These are phyloP conservation scores for Amauroascus niger DNA, from an alignment of 2,329 filamentous ascomycete species.

Conservation along the genomic window DNA sequence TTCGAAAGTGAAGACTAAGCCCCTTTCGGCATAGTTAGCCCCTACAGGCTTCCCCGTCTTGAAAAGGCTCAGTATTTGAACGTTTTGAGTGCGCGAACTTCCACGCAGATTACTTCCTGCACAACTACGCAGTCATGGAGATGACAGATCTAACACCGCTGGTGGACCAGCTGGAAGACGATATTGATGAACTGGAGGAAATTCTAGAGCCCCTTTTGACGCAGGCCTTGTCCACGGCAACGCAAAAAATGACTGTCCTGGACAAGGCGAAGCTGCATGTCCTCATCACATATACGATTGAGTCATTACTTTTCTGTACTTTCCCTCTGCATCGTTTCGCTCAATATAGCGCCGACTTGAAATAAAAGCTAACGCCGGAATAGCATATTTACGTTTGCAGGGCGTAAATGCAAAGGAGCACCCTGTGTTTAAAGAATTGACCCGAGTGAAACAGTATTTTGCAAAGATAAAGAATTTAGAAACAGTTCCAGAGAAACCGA, in stretches of 20 bases:
- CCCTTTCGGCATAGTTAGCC: not conserved
- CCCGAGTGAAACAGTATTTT: conserved; percentile 82
- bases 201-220: conserved; percentile 63
- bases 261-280: conserved; percentile 92
- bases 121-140: conserved; percentile 38
- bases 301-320: conserved; percentile 77
- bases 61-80: no score
- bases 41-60: not conserved
- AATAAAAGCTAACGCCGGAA: not conserved
- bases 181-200: conserved; percentile 70
- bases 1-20: not conserved
- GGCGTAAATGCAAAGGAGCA: conserved; percentile 75
- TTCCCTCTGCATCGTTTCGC: not conserved
- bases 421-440: conserved; percentile 74
- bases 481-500: conserved; percentile 48
- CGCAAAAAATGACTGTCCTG: conserved; percentile 75
- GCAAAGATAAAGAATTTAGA: conserved; percentile 78
- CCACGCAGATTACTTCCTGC: not conserved
- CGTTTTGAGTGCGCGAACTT: not conserved
- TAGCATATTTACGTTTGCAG: conserved; percentile 67
- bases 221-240: conserved; percentile 53
- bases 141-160: conserved; percentile 53
- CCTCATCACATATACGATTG: conserved; percentile 77
- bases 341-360: not conserved
- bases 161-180: conserved; percentile 63